Evolutionary conservation across 2,329 filamentous ascomycete species (phyloP).

Genomic region (Juglanconis juglandina): DNA sequence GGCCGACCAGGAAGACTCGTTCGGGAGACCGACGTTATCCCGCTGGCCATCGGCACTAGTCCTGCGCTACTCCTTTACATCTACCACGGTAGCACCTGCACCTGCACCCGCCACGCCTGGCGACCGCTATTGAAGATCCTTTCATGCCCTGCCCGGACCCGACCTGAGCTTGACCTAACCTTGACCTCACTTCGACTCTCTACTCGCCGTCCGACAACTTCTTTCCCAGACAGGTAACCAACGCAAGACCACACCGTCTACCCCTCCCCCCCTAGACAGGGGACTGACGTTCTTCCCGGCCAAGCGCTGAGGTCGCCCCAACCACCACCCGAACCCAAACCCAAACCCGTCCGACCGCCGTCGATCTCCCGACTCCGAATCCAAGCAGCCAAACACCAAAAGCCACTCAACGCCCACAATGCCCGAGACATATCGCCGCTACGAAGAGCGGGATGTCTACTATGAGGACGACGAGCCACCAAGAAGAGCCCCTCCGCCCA

Average conservation of each 20-base stretch:
- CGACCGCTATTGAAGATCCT: not conserved
- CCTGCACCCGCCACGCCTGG: not conserved
- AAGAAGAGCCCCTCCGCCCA: slow-evolving; percentile 9
- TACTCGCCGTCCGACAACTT: not conserved
- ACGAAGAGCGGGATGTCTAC: slow-evolving; percentile 46
- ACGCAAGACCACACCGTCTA: not conserved
- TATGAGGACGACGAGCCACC: slow-evolving; percentile 30
- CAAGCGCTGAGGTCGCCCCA: not conserved
- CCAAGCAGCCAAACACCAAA: not conserved
- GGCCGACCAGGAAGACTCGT: not conserved
- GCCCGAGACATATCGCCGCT: slow-evolving; percentile 27
- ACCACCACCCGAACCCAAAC: not conserved
- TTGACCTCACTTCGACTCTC: no score
- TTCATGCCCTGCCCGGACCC: not conserved
- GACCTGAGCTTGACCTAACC: not conserved
- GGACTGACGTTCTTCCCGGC: not conserved
- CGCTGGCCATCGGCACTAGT: not conserved
- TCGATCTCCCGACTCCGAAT: slow-evolving; percentile 5
- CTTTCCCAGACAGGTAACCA: not conserved
- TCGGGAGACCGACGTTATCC: not conserved
- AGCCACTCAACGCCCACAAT: slow-evolving; percentile 20
- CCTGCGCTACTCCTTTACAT: not conserved
- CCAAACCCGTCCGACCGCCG: not conserved
- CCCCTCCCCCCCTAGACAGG: not conserved
- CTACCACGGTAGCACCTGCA: no score